Evolutionary conservation across 129 eudicot genomes (phyloP).

Genomic region (Tanacetum coccineum): DNA sequence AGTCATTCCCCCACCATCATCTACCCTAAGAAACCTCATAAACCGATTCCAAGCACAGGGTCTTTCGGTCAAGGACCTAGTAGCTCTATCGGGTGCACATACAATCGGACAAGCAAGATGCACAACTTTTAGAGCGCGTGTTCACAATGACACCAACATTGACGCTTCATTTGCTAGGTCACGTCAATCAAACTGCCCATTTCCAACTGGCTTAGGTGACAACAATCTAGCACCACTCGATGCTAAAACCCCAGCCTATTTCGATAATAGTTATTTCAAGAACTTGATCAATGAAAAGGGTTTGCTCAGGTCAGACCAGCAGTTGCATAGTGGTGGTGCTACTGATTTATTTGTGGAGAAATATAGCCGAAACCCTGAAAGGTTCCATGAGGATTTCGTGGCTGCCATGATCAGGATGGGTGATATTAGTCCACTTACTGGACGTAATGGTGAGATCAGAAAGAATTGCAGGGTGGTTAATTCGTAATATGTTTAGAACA

Average conservation of each 20-base stretch:
- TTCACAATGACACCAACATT: slow-evolving; percentile 58
- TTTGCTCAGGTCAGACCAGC: slow-evolving; percentile 61
- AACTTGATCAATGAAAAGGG: slow-evolving; percentile 42
- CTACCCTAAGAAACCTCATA: slow-evolving; percentile 47
- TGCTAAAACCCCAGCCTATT: slow-evolving; percentile 35
- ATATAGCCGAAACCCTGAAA: slow-evolving; percentile 25
- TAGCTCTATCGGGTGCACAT: slow-evolving; percentile 62
- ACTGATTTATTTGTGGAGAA: slow-evolving; percentile 40
- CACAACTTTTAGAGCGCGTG: slow-evolving; percentile 41
- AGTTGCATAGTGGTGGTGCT: slow-evolving; percentile 42
- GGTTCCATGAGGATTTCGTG: slow-evolving; percentile 36
- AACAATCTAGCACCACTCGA: slow-evolving; percentile 60
- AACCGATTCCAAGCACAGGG: slow-evolving; percentile 45
- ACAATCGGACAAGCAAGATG: slow-evolving; percentile 78
- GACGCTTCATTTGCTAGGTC: slow-evolving; percentile 46
- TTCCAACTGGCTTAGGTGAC: slow-evolving; percentile 41
- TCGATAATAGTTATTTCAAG: slow-evolving; percentile 47
- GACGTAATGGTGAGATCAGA: slow-evolving; percentile 58
- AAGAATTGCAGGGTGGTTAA: slow-evolving; percentile 48
- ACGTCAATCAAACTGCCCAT: slow-evolving; percentile 42
- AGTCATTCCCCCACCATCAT: slow-evolving; percentile 47
- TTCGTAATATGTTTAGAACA: slow-evolving; percentile 8
- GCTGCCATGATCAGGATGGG: slow-evolving; percentile 73
- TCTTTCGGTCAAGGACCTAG: slow-evolving; percentile 61
- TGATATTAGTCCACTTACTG: slow-evolving; percentile 57